Evolutionary conservation across 208 protist genomes (phyloP).

Genomic region (Leishmania mexicana): DNA sequence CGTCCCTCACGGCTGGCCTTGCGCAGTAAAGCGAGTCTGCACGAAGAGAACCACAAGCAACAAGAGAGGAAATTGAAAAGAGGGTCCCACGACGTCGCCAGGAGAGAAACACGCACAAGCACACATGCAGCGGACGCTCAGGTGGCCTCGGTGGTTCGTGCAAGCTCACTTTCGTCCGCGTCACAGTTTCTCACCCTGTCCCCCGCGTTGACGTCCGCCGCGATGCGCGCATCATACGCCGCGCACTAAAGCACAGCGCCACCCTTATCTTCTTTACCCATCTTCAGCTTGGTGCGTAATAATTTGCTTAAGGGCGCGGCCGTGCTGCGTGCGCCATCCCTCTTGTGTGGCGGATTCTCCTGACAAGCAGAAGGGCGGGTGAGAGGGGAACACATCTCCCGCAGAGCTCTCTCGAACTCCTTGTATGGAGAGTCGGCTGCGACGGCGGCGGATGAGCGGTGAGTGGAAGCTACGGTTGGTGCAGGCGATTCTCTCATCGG

Average conservation of each 20-base stretch:
- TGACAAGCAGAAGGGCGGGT: background rate
- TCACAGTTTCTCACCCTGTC: background rate
- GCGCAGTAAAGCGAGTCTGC: background rate
- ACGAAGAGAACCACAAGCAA: background rate
- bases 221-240: background rate
- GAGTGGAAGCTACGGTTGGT: background rate
- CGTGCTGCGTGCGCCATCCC: background rate
- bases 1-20: background rate
- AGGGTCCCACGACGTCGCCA: background rate
- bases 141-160: background rate
- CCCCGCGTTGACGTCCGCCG: background rate
- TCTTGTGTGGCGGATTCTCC: background rate
- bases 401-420: background rate
- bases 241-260: background rate
- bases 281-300: background rate
- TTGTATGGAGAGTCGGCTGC: background rate
- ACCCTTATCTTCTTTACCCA: background rate
- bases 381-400: background rate
- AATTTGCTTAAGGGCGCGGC: background rate
- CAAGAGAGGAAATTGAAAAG: background rate
- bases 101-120: background rate
- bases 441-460: background rate
- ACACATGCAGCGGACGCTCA: background rate
- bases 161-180: background rate
- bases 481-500: background rate